These are phyloP conservation scores for Acanthamoeba healyi DNA, from an alignment of 208 protist genomes.

Conservation along the genomic window DNA sequence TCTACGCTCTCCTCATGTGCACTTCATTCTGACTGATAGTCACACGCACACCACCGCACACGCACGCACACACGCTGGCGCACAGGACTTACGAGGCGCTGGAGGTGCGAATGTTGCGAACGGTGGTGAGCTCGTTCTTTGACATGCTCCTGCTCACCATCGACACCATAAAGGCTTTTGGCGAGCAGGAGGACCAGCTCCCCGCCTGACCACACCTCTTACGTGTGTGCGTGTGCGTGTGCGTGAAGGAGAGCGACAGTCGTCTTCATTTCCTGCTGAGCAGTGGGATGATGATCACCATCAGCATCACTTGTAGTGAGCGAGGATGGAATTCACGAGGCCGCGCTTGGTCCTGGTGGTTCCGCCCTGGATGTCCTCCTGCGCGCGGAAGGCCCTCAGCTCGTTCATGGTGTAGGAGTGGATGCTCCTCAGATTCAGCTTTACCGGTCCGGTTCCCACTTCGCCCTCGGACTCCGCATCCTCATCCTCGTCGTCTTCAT, in stretches of 20 bases:
- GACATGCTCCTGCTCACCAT: conserved; percentile 33
- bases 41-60: too few species aligned
- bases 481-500: background rate
- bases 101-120: conserved; percentile 9
- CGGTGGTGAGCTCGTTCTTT: conserved; percentile 48
- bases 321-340: background rate
- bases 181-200: background rate
- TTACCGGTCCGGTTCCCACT: background rate
- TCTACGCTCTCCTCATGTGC: background rate
- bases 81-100: conserved; percentile 42
- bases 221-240: background rate
- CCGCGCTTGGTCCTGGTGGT: background rate
- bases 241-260: background rate
- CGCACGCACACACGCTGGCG: too few species aligned
- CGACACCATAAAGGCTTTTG: conserved; percentile 41
- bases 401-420: background rate
- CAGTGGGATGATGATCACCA: too few species aligned
- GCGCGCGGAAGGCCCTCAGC: background rate
- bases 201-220: background rate
- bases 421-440: background rate
- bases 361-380: background rate
- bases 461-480: background rate
- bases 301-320: background rate
- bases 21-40: background rate
- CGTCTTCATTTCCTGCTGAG: too few species aligned